Percentiles rank a stretch among this genome's conserved stretches.
Evolutionary conservation across 352 stramenopile genomes (phyloP).

Genomic region (Phytophthora podocarpi): DNA sequence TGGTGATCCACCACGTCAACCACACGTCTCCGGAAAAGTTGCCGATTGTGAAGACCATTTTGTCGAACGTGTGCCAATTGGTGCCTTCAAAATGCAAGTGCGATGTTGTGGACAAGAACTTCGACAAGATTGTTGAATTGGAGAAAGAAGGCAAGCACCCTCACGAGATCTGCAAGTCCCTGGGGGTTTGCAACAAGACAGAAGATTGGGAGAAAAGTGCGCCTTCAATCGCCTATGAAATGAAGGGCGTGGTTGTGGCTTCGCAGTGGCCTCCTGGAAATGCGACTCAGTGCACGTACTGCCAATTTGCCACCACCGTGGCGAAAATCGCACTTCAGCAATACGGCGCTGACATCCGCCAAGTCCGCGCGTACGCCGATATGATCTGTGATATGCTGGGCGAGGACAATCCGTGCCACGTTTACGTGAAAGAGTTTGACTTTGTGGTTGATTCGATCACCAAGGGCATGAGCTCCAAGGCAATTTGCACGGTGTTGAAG

Average conservation of each 20-base stretch:
- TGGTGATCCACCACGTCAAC: constrained; percentile 52
- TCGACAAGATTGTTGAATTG: constrained; percentile 69
- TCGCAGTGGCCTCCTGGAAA: constrained; percentile 40
- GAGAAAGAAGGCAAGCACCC: constrained; percentile 59
- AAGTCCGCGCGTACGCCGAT: constrained; percentile 68
- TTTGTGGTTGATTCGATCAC: constrained; percentile 66
- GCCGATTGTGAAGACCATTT: constrained; percentile 47
- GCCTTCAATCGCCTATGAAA: constrained; percentile 27
- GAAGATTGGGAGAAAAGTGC: constrained; percentile 10
- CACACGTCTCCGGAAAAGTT: constrained; percentile 46
- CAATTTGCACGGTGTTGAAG: constrained; percentile 65
- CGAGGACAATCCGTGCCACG: constrained; percentile 62
- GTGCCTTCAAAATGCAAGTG: constrained; percentile 53
- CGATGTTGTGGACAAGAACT: constrained; percentile 53
- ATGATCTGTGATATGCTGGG: constrained; percentile 81
- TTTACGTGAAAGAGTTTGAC: constrained; percentile 74
- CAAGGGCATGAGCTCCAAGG: constrained; percentile 65
- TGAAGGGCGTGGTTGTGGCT: constrained; percentile 37
- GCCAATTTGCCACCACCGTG: constrained; percentile 64
- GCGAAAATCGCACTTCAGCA: constrained; percentile 66
- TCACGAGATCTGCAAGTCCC: constrained; percentile 52
- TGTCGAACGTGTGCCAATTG: constrained; percentile 57
- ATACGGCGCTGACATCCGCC: constrained; percentile 52
- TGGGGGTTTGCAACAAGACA: constrained; percentile 53
- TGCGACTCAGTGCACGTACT: constrained; percentile 61